Conservation (phyloP, 441 rosid species). For the Eruca vesicaria region DNA sequence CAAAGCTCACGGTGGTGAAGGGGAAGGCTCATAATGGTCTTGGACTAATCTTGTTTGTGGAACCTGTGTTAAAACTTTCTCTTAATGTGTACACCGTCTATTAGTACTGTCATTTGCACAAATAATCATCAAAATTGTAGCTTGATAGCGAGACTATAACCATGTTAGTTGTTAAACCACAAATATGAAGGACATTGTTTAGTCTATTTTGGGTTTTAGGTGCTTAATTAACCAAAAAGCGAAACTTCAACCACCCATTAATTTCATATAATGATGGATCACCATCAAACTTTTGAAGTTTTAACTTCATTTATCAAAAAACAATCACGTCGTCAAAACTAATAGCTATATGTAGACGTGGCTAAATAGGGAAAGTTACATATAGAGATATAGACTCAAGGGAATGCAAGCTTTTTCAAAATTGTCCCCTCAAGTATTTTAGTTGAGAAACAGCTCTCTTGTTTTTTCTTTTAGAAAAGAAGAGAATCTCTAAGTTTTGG, state of each 20-base stretch:
- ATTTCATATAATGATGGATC: slow-evolving; percentile 1
- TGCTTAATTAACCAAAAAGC: not conserved
- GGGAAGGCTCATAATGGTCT: not conserved
- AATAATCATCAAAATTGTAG: slow-evolving; percentile 7
- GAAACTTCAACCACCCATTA: not conserved
- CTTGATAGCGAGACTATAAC: not conserved
- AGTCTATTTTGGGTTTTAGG: not conserved
- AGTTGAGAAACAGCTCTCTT: not conserved
- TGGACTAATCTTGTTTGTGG: slow-evolving; percentile 8
- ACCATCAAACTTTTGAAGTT: not conserved
- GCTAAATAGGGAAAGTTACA: slow-evolving; percentile 11
- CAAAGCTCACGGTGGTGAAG: slow-evolving; percentile 42
- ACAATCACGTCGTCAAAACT: not conserved
- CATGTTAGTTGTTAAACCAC: not conserved
- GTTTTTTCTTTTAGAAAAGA: not conserved
- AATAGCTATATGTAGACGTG: slow-evolving; percentile 22
- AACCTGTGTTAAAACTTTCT: not conserved
- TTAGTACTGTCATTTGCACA: not conserved
- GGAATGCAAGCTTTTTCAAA: not conserved
- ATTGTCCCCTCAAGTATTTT: not conserved
- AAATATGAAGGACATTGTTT: not conserved
- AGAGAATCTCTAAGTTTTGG: not conserved
- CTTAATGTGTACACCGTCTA: not conserved
- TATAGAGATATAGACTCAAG: slow-evolving; percentile 12
- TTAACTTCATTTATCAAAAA: not conserved